These are phyloP conservation scores for Suillus occidentalis DNA, from an alignment of 768 basidiomycete genomes.

Conservation along the genomic window DNA sequence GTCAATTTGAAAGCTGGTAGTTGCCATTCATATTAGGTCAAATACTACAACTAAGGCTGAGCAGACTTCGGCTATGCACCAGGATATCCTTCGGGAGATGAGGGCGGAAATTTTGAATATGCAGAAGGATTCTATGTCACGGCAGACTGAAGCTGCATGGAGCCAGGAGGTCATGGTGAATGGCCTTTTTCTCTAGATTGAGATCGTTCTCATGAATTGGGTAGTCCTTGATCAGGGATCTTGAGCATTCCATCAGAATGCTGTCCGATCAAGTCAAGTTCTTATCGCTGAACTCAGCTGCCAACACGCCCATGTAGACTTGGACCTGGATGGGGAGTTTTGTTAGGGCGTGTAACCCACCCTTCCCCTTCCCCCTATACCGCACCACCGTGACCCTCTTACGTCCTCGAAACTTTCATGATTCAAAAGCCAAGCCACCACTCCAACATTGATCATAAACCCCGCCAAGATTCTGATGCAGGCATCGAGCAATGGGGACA, in stretches of 20 bases:
- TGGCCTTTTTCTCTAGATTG: slow-evolving; percentile 3
- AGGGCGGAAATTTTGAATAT: slow-evolving; percentile 72
- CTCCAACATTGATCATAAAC: slow-evolving; percentile 21
- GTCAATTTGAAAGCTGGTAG: too few relatives aligned
- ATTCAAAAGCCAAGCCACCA: slow-evolving; percentile 63
- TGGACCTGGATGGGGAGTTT: too few relatives aligned
- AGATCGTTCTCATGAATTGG: slow-evolving; percentile 12
- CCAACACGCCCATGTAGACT: too few relatives aligned
- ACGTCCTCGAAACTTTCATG: slow-evolving; percentile 39
- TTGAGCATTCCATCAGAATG: slow-evolving; percentile 74
- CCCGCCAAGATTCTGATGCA: slow-evolving; percentile 31
- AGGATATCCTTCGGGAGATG: slow-evolving; percentile 75
- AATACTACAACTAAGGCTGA: too few relatives aligned
- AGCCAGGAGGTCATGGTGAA: slow-evolving; percentile 81
- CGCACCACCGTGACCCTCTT: not conserved
- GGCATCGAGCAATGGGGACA: slow-evolving; percentile 67
- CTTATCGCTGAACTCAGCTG: slow-evolving; percentile 53
- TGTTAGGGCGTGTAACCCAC: too few relatives aligned
- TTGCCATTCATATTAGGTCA: too few relatives aligned
- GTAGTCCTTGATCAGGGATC: slow-evolving; percentile 73
- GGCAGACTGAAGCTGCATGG: slow-evolving; percentile 78
- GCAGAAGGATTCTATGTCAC: slow-evolving; percentile 76
- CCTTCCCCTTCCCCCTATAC: slow-evolving; percentile 4
- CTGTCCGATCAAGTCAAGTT: slow-evolving; percentile 84
- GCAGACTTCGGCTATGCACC: slow-evolving; percentile 74